phyloP scores from a whole-genome alignment of 2,329 filamentous ascomycete species.

The Colletotrichum eleusines region DNA sequence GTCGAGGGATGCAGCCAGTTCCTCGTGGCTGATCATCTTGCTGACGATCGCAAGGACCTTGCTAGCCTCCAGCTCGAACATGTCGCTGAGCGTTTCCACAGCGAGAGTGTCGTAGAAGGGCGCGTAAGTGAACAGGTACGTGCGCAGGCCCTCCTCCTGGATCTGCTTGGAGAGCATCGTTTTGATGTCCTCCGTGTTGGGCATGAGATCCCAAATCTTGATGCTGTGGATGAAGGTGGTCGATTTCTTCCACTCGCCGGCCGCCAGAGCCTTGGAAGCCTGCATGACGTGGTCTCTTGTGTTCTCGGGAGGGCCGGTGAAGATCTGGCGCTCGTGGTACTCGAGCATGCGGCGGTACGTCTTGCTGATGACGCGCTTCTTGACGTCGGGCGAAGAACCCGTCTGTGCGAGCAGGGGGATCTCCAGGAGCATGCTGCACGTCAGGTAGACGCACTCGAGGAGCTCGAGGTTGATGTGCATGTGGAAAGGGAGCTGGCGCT shows the following conservation, averaged over 20 bases:
- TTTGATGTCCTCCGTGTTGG: slow-evolving; percentile 93
- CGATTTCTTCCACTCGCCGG: slow-evolving; percentile 98
- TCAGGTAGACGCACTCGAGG: slow-evolving; percentile 97
- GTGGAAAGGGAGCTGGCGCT: slow-evolving; percentile 98
- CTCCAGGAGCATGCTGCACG: slow-evolving; percentile 98
- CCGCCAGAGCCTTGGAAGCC: slow-evolving; percentile 94
- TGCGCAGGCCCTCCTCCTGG: slow-evolving; percentile 97
- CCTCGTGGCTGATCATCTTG: slow-evolving; percentile 99
- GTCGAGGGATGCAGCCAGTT: slow-evolving; percentile 94
- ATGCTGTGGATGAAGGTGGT: slow-evolving; percentile 95
- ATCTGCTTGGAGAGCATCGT: slow-evolving; percentile 97
- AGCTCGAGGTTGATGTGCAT: slow-evolving; percentile 99
- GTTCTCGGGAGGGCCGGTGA: slow-evolving; percentile 98
- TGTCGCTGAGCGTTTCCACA: slow-evolving; percentile 83
- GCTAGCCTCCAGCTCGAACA: slow-evolving; percentile 93
- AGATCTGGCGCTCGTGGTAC: slow-evolving; percentile 99
- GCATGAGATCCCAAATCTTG: slow-evolving; percentile 99
- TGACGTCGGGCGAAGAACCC: slow-evolving; percentile 94
- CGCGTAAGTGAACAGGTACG: slow-evolving; percentile 99
- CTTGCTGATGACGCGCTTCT: slow-evolving; percentile 98
- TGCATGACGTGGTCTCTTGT: slow-evolving; percentile 99
- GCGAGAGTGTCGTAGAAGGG: slow-evolving; percentile 98
- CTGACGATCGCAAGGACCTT: slow-evolving; percentile 96
- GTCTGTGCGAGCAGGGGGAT: slow-evolving; percentile 97
- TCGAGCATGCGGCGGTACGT: slow-evolving; percentile 99